A percentile compares a stretch with the other conserved stretches of the same genome.
phyloP scores from a whole-genome alignment of 2,329 filamentous ascomycete species.

The Exophiala phaeomuriformis region DNA sequence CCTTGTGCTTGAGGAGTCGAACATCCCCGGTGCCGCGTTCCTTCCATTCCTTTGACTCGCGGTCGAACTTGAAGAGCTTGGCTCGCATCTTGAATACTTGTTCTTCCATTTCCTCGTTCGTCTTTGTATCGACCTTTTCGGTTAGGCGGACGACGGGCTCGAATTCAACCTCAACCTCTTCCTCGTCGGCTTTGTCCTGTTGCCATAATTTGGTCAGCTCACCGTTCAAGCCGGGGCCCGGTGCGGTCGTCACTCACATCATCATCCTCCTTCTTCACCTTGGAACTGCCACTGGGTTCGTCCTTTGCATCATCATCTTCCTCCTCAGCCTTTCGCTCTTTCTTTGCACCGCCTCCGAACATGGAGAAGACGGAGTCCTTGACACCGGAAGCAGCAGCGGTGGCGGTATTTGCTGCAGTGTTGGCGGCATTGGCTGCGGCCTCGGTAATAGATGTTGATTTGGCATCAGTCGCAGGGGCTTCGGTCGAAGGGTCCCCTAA shows the following conservation, averaged over 20 bases:
- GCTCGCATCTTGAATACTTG: constrained; percentile 99
- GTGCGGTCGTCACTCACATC: constrained; percentile 33
- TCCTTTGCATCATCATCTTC: constrained; percentile 74
- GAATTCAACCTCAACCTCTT: constrained; percentile 92
- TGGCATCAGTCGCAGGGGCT: constrained; percentile 17
- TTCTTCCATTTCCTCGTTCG: constrained; percentile 96
- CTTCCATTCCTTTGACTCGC: constrained; percentile 93
- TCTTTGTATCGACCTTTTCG: constrained; percentile 94
- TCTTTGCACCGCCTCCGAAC: constrained; percentile 97
- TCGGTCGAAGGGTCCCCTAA: constrained; percentile 16
- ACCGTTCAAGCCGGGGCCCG: constrained; percentile 19
- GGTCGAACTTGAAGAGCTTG: constrained; percentile 98
- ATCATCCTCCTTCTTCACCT: constrained; percentile 60
- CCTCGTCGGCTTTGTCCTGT: constrained; percentile 57
- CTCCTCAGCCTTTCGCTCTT: constrained; percentile 77
- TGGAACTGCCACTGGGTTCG: constrained; percentile 82
- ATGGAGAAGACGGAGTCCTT: constrained; percentile 76
- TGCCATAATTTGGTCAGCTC: constrained; percentile 6
- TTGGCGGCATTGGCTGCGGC: constrained; percentile 23
- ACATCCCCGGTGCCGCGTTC: constrained; percentile 97
- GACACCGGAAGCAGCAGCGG: constrained; percentile 26
- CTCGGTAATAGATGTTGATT: constrained; percentile 21
- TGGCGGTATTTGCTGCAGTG: constrained; percentile 21
- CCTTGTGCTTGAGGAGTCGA: constrained; percentile 94
- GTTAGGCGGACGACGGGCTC: constrained; percentile 93